These are phyloP conservation scores for Periconia sp. DNA, from an alignment of 2,329 filamentous ascomycete species.

Conservation along the genomic window DNA sequence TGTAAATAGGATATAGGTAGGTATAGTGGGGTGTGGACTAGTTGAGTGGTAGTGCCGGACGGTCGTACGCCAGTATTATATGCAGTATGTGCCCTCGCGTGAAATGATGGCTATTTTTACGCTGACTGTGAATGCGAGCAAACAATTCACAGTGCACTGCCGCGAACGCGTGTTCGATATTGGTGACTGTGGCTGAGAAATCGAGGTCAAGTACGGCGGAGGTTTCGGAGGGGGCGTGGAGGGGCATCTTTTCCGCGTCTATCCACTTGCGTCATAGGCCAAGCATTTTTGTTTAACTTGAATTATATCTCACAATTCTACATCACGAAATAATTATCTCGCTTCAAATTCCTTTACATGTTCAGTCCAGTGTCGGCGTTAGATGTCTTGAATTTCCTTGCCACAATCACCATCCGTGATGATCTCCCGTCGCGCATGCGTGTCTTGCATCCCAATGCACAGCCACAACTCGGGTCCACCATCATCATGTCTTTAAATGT, in stretches of 20 bases:
- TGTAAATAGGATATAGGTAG: neutral
- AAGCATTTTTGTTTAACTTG: neutral
- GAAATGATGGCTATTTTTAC: too few relatives aligned
- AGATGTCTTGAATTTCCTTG: slow-evolving; percentile 21
- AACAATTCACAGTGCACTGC: slow-evolving; percentile 20
- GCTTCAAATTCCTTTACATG: too few relatives aligned
- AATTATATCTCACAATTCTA: too few relatives aligned
- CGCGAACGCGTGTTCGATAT: slow-evolving; percentile 32
- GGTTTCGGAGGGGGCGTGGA: slow-evolving; percentile 12
- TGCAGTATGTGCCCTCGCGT: too few relatives aligned
- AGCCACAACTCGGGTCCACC: neutral
- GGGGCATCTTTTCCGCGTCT: slow-evolving; percentile 3
- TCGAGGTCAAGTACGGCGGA: slow-evolving; percentile 17
- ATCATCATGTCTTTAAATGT: too few relatives aligned
- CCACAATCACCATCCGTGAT: slow-evolving; percentile 21
- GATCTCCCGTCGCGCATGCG: slow-evolving; percentile 11
- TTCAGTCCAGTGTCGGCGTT: too few relatives aligned
- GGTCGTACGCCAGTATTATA: too few relatives aligned
- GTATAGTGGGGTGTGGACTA: too few relatives aligned
- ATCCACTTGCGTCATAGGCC: slow-evolving; percentile 22
- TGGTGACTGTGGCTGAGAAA: slow-evolving; percentile 16
- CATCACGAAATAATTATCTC: too few relatives aligned
- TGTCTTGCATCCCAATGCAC: neutral
- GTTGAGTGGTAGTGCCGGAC: too few relatives aligned
- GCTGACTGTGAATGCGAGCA: neutral